Conservation (phyloP, 2,329 filamentous ascomycete genomes). For the Sarocladiaceae sp. region DNA sequence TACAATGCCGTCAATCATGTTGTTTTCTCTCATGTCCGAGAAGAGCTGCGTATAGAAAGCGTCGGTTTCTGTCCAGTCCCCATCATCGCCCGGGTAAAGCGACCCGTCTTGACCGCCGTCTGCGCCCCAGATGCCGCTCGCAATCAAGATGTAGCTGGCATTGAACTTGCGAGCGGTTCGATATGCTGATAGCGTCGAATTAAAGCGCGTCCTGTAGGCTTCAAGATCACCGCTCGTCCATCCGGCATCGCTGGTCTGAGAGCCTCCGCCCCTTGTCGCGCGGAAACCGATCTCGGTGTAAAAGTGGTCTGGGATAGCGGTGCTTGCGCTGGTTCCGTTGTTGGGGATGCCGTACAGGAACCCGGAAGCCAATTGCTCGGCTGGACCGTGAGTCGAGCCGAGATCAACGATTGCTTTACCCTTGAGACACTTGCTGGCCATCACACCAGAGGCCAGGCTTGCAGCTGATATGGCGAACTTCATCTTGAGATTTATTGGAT, state of each 20-base stretch:
- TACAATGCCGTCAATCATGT: background rate
- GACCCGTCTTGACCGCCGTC: background rate
- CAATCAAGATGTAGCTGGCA: background rate
- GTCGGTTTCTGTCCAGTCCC: background rate
- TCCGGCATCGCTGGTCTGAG: background rate
- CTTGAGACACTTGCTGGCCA: too few species aligned
- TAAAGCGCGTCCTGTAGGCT: background rate
- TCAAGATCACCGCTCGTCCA: background rate
- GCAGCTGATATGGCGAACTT: too few species aligned
- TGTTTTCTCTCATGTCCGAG: background rate
- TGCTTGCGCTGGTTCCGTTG: background rate
- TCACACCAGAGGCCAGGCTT: too few species aligned
- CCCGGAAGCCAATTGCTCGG: background rate
- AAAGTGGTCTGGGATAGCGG: conserved; percentile 1
- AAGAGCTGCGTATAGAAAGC: background rate
- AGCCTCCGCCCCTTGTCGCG: background rate
- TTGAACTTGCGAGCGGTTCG: background rate
- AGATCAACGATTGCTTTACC: too few species aligned
- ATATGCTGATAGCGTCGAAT: background rate
- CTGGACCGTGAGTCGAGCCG: too few species aligned
- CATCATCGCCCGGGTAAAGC: background rate
- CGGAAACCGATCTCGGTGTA: background rate
- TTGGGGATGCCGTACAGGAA: conserved; percentile 2
- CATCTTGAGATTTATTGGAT: too few species aligned
- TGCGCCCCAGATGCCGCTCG: background rate